A percentile compares a stretch with the other conserved stretches of the same genome.
These are phyloP conservation scores for Elsinoe australis DNA, from an alignment of 2,329 filamentous ascomycete species.

Conservation along the genomic window DNA sequence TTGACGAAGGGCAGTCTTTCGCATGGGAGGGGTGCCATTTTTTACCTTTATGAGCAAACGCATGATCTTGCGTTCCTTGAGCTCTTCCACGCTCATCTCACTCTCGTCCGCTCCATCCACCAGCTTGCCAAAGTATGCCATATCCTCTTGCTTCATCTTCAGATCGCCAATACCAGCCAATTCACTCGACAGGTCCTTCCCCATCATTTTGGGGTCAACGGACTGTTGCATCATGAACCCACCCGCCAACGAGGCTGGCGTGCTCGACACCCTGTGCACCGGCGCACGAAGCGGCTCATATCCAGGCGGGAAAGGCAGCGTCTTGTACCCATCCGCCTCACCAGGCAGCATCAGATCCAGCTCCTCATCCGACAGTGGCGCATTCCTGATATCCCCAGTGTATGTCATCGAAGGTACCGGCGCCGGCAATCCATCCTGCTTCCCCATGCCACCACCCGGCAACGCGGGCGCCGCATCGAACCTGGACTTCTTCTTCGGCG, in stretches of 20 bases:
- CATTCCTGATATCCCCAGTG: slow-evolving; percentile 64
- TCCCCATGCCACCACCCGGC: slow-evolving; percentile 58
- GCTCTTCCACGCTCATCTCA: slow-evolving; percentile 81
- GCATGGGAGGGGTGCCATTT: slow-evolving; percentile 96
- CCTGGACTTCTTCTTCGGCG: slow-evolving; percentile 67
- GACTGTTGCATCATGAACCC: slow-evolving; percentile 98
- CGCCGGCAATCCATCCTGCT: slow-evolving; percentile 61
- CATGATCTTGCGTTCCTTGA: slow-evolving; percentile 99
- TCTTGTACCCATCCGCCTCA: slow-evolving; percentile 75
- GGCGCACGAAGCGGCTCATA: slow-evolving; percentile 78
- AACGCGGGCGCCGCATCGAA: slow-evolving; percentile 82
- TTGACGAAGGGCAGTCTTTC: slow-evolving; percentile 94
- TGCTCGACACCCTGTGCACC: slow-evolving; percentile 66
- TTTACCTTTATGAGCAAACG: slow-evolving; percentile 93
- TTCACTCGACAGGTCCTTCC: slow-evolving; percentile 87
- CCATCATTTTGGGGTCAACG: slow-evolving; percentile 70
- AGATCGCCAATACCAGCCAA: slow-evolving; percentile 93
- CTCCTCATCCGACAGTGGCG: slow-evolving; percentile 83
- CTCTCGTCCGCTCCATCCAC: slow-evolving; percentile 93
- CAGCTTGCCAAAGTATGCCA: slow-evolving; percentile 97
- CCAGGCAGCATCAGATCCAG: slow-evolving; percentile 78
- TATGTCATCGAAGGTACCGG: slow-evolving; percentile 39
- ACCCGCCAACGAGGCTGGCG: slow-evolving; percentile 53
- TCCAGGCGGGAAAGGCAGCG: slow-evolving; percentile 81
- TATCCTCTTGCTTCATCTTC: slow-evolving; percentile 96